These are phyloP conservation scores for Teratosphaeria pseudoeucalypti DNA, from an alignment of 2,329 filamentous ascomycete genomes.

Conservation along the genomic window DNA sequence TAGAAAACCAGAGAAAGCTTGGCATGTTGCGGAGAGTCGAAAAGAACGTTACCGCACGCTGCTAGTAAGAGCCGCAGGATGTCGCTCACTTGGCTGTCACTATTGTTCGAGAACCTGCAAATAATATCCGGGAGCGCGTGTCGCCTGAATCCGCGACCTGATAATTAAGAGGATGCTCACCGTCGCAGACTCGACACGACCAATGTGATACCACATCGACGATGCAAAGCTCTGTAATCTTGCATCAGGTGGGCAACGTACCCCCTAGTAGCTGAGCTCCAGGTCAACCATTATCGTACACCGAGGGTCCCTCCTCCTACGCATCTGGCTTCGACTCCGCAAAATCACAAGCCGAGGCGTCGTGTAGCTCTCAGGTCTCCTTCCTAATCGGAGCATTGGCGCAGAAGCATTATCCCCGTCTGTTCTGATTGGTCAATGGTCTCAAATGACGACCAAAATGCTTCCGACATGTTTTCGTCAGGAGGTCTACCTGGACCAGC, in stretches of 20 bases:
- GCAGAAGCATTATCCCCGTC: neutral
- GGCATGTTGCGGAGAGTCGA: no score
- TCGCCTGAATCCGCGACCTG: neutral
- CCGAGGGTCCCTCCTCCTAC: neutral
- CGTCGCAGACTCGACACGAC: neutral
- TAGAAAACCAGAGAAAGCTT: no score
- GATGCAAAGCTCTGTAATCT: neutral
- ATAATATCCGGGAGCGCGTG: neutral
- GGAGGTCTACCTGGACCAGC: constrained; percentile 3
- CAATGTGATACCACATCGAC: neutral
- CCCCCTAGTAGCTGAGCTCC: neutral
- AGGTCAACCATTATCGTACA: neutral
- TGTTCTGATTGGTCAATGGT: constrained; percentile 1
- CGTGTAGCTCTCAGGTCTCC: neutral
- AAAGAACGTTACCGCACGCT: no score
- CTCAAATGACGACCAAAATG: neutral
- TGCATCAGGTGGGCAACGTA: neutral
- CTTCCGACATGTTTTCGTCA: constrained; percentile 5
- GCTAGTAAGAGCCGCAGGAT: no score
- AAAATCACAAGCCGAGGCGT: constrained; percentile 2
- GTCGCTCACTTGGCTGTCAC: no score
- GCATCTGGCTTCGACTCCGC: neutral
- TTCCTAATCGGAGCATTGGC: neutral
- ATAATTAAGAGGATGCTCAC: neutral
- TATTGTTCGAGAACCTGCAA: neutral